Evolutionary conservation across 768 basidiomycete species (phyloP).

Genomic region (Lyophyllum atratum): DNA sequence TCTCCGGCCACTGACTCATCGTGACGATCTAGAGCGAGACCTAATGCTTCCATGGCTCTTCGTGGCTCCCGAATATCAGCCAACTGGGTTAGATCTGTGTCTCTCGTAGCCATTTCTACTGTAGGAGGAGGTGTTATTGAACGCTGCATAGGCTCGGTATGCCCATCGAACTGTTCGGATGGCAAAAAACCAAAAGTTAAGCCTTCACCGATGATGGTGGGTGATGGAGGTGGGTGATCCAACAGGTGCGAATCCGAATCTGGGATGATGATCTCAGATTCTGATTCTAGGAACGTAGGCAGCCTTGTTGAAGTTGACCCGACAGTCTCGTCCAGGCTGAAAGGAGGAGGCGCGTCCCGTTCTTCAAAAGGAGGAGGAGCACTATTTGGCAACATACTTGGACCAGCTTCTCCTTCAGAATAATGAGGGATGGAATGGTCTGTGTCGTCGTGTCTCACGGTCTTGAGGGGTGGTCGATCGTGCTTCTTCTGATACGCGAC

Average conservation of each 20-base stretch:
- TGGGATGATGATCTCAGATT: slow-evolving; percentile 74
- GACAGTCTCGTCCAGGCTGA: slow-evolving; percentile 55
- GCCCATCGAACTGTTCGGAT: slow-evolving; percentile 80
- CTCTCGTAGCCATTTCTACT: slow-evolving; percentile 71
- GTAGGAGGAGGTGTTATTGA: slow-evolving; percentile 74
- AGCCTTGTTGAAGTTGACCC: slow-evolving; percentile 60
- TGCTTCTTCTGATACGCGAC: slow-evolving; percentile 87
- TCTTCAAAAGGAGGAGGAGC: slow-evolving; percentile 89
- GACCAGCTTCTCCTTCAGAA: slow-evolving; percentile 73
- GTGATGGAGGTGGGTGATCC: slow-evolving; percentile 31
- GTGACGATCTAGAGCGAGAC: slow-evolving; percentile 56
- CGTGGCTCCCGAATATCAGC: slow-evolving; percentile 57
- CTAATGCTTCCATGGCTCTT: slow-evolving; percentile 56
- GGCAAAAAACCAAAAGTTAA: slow-evolving; percentile 70
- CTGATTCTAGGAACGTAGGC: slow-evolving; percentile 81
- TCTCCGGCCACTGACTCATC: slow-evolving; percentile 38
- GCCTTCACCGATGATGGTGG: slow-evolving; percentile 72
- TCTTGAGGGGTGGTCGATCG: slow-evolving; percentile 74
- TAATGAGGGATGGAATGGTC: slow-evolving; percentile 66
- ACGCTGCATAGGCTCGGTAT: slow-evolving; percentile 66
- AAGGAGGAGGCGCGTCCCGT: slow-evolving; percentile 78
- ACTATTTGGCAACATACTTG: slow-evolving; percentile 61
- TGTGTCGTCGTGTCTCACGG: slow-evolving; percentile 66
- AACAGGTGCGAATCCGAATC: slow-evolving; percentile 38
- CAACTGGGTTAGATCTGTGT: slow-evolving; percentile 70